Evolutionary conservation across 129 eudicot genomes (phyloP).

Genomic region (Tanacetum coccineum): DNA sequence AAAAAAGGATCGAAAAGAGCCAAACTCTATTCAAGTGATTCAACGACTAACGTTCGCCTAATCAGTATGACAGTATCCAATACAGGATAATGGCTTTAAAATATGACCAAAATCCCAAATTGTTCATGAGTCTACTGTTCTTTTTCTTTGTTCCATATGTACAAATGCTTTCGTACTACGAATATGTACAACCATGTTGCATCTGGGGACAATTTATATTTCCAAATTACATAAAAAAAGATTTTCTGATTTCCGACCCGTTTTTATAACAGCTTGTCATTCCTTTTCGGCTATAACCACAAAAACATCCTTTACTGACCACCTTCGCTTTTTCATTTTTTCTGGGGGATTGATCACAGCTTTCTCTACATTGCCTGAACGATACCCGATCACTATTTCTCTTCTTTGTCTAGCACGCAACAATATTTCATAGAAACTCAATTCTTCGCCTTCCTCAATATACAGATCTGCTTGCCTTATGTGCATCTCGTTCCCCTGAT

Average conservation of each 20-base stretch:
- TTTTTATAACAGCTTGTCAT: constrained; percentile 3
- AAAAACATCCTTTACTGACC: too few relatives aligned
- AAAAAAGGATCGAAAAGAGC: too few relatives aligned
- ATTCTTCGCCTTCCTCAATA: constrained; percentile 60
- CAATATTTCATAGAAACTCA: constrained; percentile 70
- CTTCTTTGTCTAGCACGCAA: constrained; percentile 72
- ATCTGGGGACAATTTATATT: not conserved
- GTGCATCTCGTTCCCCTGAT: constrained; percentile 89
- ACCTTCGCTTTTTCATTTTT: too few relatives aligned
- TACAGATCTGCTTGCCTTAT: constrained; percentile 76
- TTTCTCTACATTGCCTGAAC: constrained; percentile 56
- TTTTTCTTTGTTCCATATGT: too few relatives aligned
- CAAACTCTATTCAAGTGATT: too few relatives aligned
- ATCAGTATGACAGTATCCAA: too few relatives aligned
- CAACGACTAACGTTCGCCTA: too few relatives aligned
- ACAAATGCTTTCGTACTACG: too few relatives aligned
- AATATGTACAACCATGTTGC: constrained; percentile 9
- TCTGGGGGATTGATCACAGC: constrained; percentile 70
- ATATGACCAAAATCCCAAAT: not conserved
- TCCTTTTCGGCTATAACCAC: too few relatives aligned
- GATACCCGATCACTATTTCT: constrained; percentile 76
- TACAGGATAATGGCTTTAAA: too few relatives aligned
- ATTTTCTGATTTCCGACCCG: not conserved
- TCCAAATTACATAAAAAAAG: not conserved
- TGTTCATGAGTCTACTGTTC: too few relatives aligned